These are phyloP conservation scores for Kernera saxatilis DNA, from an alignment of 345 rosid genomes.

Conservation along the genomic window DNA sequence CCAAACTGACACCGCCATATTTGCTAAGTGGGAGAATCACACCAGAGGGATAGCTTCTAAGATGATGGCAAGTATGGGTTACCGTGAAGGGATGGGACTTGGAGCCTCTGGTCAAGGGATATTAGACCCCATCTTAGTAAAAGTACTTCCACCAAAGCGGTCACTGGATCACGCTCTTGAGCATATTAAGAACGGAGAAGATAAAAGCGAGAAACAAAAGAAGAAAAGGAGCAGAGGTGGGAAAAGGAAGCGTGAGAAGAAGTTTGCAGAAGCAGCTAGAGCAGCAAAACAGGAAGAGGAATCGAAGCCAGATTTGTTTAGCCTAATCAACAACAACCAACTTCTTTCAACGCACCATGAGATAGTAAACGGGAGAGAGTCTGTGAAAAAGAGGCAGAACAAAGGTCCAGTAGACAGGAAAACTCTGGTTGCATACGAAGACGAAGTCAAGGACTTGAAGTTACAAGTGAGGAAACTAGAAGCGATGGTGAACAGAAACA, in stretches of 20 bases:
- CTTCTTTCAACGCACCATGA: conserved; percentile 38
- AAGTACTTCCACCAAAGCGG: conserved; percentile 78
- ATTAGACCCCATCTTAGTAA: conserved; percentile 70
- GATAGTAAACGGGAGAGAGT: conserved; percentile 29
- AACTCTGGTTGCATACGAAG: conserved; percentile 63
- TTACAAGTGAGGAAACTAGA: conserved; percentile 55
- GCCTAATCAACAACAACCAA: conserved; percentile 70
- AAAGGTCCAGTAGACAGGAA: conserved; percentile 57
- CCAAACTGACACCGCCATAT: conserved; percentile 70
- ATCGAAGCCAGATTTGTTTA: conserved; percentile 65
- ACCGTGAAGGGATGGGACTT: conserved; percentile 91
- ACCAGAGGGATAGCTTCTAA: conserved; percentile 91
- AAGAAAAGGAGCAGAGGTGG: conserved; percentile 88
- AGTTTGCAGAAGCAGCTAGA: conserved; percentile 67
- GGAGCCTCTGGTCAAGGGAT: conserved; percentile 87
- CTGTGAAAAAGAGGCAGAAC: conserved; percentile 38
- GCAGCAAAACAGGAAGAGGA: conserved; percentile 58
- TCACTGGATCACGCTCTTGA: conserved; percentile 73
- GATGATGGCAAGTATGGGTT: conserved; percentile 98
- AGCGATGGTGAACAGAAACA: conserved; percentile 76
- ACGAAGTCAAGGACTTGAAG: conserved; percentile 66
- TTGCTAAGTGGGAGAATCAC: conserved; percentile 97
- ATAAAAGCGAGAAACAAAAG: conserved; percentile 35
- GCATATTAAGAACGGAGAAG: conserved; percentile 38
- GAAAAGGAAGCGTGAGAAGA: conserved; percentile 77